Evolutionary conservation across 1,284 basidiomycete species (phyloP).

Genomic region (Trichosporon sp.): DNA sequence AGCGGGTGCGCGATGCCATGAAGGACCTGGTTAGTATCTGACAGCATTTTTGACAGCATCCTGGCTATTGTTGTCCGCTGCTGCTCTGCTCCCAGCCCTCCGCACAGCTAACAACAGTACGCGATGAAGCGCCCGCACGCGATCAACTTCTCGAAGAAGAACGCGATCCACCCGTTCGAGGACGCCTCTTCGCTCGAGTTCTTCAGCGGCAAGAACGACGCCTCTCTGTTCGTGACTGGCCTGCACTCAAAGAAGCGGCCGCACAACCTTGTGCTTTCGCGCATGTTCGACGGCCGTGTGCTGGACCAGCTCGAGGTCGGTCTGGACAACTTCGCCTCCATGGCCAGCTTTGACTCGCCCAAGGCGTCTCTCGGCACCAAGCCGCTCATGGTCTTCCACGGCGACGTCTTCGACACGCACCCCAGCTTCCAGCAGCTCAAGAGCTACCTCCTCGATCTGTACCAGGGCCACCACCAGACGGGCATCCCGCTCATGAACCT

Average conservation of each 20-base stretch:
- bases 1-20: slow-evolving; percentile 72
- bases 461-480: slow-evolving; percentile 81
- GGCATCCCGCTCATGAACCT: slow-evolving; percentile 77
- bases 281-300: slow-evolving; percentile 81
- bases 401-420: slow-evolving; percentile 84
- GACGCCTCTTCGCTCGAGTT: slow-evolving; percentile 77
- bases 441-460: slow-evolving; percentile 77
- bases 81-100: not conserved
- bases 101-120: slow-evolving; percentile 61
- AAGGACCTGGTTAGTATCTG: slow-evolving; percentile 75
- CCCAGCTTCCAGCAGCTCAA: slow-evolving; percentile 88
- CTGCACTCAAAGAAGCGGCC: slow-evolving; percentile 94
- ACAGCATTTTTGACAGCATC: too few species aligned
- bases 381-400: slow-evolving; percentile 92
- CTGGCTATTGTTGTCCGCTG: not conserved
- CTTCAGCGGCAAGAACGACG: slow-evolving; percentile 92
- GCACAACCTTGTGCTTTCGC: slow-evolving; percentile 74
- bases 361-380: slow-evolving; percentile 88
- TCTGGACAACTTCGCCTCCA: slow-evolving; percentile 69
- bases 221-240: slow-evolving; percentile 81
- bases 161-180: slow-evolving; percentile 86
- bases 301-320: slow-evolving; percentile 95
- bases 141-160: slow-evolving; percentile 93
- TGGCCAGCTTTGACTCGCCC: slow-evolving; percentile 75
- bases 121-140: slow-evolving; percentile 80